Conservation (phyloP, 495 filamentous ascomycete genomes). For the Penicillium verhagenii region DNA sequence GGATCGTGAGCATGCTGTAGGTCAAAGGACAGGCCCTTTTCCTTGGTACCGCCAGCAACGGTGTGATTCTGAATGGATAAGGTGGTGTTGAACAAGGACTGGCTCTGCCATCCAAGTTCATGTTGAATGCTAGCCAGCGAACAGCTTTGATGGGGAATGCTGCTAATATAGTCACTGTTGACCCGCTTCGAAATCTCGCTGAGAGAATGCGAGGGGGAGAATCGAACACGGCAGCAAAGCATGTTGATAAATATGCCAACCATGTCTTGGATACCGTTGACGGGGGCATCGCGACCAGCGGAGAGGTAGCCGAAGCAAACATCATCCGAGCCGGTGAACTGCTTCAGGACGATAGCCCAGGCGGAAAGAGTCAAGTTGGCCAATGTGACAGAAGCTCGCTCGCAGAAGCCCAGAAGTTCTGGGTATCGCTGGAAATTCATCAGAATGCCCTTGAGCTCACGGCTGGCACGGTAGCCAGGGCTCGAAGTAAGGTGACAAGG, state of each 20-base stretch:
- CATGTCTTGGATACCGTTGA: slow-evolving; percentile 51
- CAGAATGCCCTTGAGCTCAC: slow-evolving; percentile 29
- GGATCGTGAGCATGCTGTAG: slow-evolving; percentile 44
- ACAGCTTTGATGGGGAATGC: slow-evolving; percentile 50
- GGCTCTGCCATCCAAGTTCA: slow-evolving; percentile 48
- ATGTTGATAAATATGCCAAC: slow-evolving; percentile 58
- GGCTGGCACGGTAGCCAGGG: slow-evolving; percentile 7
- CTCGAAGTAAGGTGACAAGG: slow-evolving; percentile 25
- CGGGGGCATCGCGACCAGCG: slow-evolving; percentile 49
- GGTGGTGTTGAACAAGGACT: slow-evolving; percentile 56
- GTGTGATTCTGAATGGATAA: slow-evolving; percentile 54
- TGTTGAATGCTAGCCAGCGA: slow-evolving; percentile 57
- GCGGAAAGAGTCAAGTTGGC: slow-evolving; percentile 53
- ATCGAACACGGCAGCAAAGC: slow-evolving; percentile 52
- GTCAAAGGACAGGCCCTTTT: slow-evolving; percentile 40
- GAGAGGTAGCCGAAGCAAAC: slow-evolving; percentile 60
- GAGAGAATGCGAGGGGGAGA: slow-evolving; percentile 31
- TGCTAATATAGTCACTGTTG: slow-evolving; percentile 50
- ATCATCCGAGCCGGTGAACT: slow-evolving; percentile 51
- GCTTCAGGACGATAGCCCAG: slow-evolving; percentile 56
- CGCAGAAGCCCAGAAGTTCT: slow-evolving; percentile 47
- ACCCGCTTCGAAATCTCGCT: slow-evolving; percentile 42
- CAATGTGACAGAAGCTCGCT: slow-evolving; percentile 46
- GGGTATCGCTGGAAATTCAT: slow-evolving; percentile 39
- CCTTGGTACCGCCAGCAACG: slow-evolving; percentile 29